phyloP scores from a whole-genome alignment of 2,329 filamentous ascomycete genomes.

The Botryosphaeria agaves region DNA sequence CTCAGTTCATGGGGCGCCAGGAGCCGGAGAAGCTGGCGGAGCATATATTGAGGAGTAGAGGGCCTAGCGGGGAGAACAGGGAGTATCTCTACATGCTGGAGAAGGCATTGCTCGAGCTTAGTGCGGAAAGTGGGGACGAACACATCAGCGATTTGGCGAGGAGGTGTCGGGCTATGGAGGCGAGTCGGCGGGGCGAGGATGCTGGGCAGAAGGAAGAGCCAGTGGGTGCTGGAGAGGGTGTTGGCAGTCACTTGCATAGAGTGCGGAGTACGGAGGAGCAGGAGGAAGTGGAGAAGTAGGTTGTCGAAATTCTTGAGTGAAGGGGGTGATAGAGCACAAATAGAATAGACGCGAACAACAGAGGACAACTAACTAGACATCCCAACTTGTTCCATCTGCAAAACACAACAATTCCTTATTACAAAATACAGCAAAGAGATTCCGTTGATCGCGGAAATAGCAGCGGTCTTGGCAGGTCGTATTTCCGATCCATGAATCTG shows the following conservation, averaged over 20 bases:
- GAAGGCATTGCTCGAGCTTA: conserved; percentile 52
- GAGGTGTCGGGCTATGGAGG: conserved; percentile 50
- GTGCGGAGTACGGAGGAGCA: conserved; percentile 37
- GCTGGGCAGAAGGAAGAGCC: conserved; percentile 3
- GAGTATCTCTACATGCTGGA: conserved; percentile 81
- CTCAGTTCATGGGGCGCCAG: conserved; percentile 77
- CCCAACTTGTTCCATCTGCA: too few species aligned
- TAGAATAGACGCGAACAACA: background rate
- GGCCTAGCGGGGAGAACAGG: conserved; percentile 75
- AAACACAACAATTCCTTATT: too few species aligned
- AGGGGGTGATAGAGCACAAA: background rate
- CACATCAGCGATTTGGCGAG: conserved; percentile 72
- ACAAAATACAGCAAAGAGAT: too few species aligned
- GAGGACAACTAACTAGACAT: background rate
- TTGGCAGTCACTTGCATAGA: conserved; percentile 23
- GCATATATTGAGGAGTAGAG: conserved; percentile 60
- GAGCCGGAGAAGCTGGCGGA: conserved; percentile 60
- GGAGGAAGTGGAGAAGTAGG: conserved; percentile 39
- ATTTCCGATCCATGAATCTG: too few species aligned
- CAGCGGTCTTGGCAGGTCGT: too few species aligned
- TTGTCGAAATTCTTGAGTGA: too few species aligned
- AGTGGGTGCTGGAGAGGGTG: conserved; percentile 1
- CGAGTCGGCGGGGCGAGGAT: conserved; percentile 8
- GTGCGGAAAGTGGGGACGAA: conserved; percentile 59
- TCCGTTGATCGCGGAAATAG: too few species aligned